A percentile compares a stretch with the other conserved stretches of the same genome.
phyloP scores from a whole-genome alignment of 2,329 filamentous ascomycete genomes.

The Fusarium sulawesiense region DNA sequence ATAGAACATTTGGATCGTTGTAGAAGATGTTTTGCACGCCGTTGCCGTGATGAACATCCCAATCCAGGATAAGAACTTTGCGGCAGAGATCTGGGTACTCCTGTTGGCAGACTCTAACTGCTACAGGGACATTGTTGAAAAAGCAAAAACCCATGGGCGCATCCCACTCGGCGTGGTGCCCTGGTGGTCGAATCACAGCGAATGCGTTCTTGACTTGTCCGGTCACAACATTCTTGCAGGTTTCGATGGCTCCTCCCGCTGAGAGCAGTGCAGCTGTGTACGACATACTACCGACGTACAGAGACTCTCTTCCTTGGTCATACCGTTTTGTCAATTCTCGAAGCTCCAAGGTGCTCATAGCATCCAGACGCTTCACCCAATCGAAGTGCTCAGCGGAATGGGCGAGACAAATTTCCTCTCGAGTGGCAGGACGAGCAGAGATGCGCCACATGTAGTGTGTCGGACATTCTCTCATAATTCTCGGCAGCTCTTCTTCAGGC shows the following conservation, averaged over 20 bases:
- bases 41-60: conserved; percentile 87
- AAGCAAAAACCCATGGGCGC: conserved; percentile 94
- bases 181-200: conserved; percentile 92
- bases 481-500: conserved; percentile 63
- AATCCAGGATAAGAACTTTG: conserved; percentile 93
- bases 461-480: conserved; percentile 64
- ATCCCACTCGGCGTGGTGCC: conserved; percentile 91
- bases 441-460: conserved; percentile 81
- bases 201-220: conserved; percentile 93
- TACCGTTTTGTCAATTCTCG: conserved; percentile 71
- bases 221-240: conserved; percentile 87
- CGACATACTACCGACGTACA: conserved; percentile 86
- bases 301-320: conserved; percentile 76
- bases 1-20: conserved; percentile 91
- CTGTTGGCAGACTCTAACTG: conserved; percentile 85
- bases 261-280: conserved; percentile 85
- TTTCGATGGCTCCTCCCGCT: conserved; percentile 94
- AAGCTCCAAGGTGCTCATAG: conserved; percentile 71
- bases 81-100: conserved; percentile 84
- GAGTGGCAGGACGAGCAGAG: conserved; percentile 78
- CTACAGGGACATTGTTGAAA: conserved; percentile 97
- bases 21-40: conserved; percentile 98
- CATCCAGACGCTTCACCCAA: conserved; percentile 74
- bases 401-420: conserved; percentile 82
- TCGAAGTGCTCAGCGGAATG: conserved; percentile 82